Conservation (phyloP, 805 yeast genomes). For the Starmerella potacharoeniae region DNA sequence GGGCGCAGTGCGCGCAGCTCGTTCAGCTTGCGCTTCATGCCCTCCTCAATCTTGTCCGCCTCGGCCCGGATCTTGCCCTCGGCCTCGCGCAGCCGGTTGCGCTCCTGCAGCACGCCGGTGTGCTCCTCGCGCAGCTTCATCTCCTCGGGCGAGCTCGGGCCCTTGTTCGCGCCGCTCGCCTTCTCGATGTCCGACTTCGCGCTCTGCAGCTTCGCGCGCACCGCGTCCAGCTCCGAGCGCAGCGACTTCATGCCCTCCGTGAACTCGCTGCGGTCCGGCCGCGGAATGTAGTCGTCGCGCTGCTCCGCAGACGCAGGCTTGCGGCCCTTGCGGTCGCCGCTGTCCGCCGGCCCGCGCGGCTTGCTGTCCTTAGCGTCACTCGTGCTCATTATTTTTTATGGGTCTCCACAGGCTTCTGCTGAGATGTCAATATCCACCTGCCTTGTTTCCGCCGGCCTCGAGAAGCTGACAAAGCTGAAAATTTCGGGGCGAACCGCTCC, state of each 20-base stretch:
- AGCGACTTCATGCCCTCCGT: slow-evolving; percentile 24
- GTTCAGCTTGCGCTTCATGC: slow-evolving; percentile 58
- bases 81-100: slow-evolving; percentile 31
- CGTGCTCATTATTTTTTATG: not conserved
- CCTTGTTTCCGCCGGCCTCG: not conserved
- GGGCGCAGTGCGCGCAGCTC: slow-evolving; percentile 65
- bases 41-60: slow-evolving; percentile 57
- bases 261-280: slow-evolving; percentile 27
- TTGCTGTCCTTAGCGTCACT: slow-evolving; percentile 2
- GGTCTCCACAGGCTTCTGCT: not conserved
- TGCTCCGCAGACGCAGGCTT: not conserved
- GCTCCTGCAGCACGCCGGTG: slow-evolving; percentile 35
- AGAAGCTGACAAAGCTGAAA: slow-evolving; percentile 6
- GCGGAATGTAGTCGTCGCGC: slow-evolving; percentile 17
- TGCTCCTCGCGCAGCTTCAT: slow-evolving; percentile 43
- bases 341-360: not conserved
- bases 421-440: not conserved
- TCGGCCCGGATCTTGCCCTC: slow-evolving; percentile 44
- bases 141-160: slow-evolving; percentile 29
- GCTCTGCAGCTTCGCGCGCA: slow-evolving; percentile 22
- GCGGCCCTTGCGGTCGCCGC: not conserved
- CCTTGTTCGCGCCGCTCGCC: slow-evolving; percentile 7
- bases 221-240: slow-evolving; percentile 23
- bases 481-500: not conserved
- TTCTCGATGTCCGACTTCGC: slow-evolving; percentile 23